phyloP scores from a whole-genome alignment of 1,139 yeast genomes.

The Diutina mesorugosa region DNA sequence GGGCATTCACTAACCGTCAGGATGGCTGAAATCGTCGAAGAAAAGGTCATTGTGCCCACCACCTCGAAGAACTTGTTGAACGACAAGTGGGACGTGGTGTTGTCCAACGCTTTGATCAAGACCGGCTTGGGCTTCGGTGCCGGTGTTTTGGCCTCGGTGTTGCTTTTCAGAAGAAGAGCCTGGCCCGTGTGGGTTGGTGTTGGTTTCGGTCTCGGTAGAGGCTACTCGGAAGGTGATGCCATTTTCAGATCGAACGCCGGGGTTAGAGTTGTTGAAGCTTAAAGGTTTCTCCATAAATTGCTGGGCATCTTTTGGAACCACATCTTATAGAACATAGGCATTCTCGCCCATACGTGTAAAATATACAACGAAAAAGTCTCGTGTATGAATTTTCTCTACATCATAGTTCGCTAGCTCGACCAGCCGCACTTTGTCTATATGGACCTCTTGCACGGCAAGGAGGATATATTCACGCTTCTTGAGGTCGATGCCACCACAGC shows the following conservation, averaged over 20 bases:
- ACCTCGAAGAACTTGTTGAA: conserved; percentile 63
- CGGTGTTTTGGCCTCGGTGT: conserved; percentile 89
- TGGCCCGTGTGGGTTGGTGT: conserved; percentile 96
- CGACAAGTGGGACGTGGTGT: conserved; percentile 94
- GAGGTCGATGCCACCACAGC: conserved; percentile 6
- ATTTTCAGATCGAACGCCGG: conserved; percentile 78
- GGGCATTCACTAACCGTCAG: neutral
- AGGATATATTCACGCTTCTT: neutral
- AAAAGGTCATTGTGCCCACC: conserved; percentile 7
- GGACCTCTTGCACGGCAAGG: neutral
- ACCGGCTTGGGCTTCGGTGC: conserved; percentile 97
- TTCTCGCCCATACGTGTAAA: neutral
- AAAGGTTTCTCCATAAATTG: neutral
- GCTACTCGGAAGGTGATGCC: conserved; percentile 96
- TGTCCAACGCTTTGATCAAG: conserved; percentile 88
- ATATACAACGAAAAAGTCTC: neutral
- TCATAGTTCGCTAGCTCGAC: neutral
- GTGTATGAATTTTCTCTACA: neutral
- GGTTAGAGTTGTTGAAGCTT: conserved; percentile 11
- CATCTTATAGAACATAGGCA: neutral
- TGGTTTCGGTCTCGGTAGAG: conserved; percentile 96
- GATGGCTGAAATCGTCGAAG: neutral
- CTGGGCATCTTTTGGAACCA: neutral
- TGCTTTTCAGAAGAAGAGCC: conserved; percentile 83
- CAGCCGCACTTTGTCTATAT: neutral